phyloP scores from a whole-genome alignment of 106 monocot species.

The Alisma plantagoaquatica region DNA sequence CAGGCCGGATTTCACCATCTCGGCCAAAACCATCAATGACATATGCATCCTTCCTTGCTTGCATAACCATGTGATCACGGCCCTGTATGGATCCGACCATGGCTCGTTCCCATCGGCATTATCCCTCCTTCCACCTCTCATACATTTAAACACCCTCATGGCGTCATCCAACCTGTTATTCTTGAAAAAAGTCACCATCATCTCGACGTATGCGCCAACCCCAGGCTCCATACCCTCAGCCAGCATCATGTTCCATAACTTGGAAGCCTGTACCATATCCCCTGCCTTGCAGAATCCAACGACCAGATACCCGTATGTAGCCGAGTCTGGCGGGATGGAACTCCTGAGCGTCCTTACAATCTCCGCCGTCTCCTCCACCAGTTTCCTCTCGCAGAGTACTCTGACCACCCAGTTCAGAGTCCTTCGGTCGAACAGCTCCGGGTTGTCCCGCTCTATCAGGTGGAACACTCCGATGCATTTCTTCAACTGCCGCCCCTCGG shows the following conservation, averaged over 20 bases:
- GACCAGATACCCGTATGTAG: conserved; percentile 37
- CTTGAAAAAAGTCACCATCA: conserved; percentile 57
- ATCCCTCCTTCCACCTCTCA: conserved; percentile 21
- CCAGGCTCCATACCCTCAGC: conserved; percentile 40
- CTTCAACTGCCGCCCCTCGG: conserved; percentile 42
- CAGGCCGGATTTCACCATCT: conserved; percentile 81
- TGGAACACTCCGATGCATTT: conserved; percentile 34
- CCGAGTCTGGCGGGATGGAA: conserved; percentile 17
- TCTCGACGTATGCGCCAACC: conserved; percentile 40
- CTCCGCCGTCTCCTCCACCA: conserved; percentile 31
- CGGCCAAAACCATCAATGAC: conserved; percentile 44
- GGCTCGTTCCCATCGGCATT: conserved; percentile 20
- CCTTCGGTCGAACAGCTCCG: background rate
- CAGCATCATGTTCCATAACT: conserved; percentile 56
- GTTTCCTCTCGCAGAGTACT: conserved; percentile 26
- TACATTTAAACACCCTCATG: conserved; percentile 35
- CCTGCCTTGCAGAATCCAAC: conserved; percentile 54
- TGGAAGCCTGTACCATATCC: conserved; percentile 40
- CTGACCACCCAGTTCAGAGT: conserved; percentile 33
- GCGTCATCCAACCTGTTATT: conserved; percentile 52
- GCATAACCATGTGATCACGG: conserved; percentile 47
- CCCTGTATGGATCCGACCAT: no score
- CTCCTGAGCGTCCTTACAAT: conserved; percentile 18
- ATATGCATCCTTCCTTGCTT: conserved; percentile 37
- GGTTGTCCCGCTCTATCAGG: conserved; percentile 9